Base-by-base conservation (phyloP, 2,329 filamentous ascomycete genomes). In the Ceratocystiopsis brevicomis region DNA sequence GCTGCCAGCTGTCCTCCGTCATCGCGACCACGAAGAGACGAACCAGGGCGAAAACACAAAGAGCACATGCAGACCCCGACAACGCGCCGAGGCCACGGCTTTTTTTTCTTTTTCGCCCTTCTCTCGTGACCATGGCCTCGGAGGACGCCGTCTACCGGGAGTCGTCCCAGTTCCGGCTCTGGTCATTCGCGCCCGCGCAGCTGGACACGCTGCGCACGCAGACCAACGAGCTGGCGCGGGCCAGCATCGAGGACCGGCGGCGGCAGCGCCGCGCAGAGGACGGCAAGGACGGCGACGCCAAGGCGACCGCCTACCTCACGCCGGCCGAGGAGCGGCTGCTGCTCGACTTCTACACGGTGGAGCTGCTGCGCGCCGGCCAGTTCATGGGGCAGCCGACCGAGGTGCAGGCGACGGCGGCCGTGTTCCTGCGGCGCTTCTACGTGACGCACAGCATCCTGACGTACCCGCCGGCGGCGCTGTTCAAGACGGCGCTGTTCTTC, bases 401-500 rank as follows among this genome's bases (percentile, higher is more conserved):
- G 45, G 68, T 69, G 46, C 64, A 68, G 45, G 77, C 81, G 21
- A 94, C 87, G 8, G 84, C 85, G 4, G 81, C 88, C 48, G 77
- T 92, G 55, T 95, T 92, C 58, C 71, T 98, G 47, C 81, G 84
- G 44, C 81, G 90, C 45, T 96, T 98, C 69, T 98, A 96, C 64
- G 72, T 94, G 35, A 88, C 82, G 55, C 94, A 96, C 62, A 92
- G 83, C 37, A 76, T 87, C 54, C 94, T 96, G 83, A 94, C 87
- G 30, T 96, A 98, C 57, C 83, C 88, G 48, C 88, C 87, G 0
- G 81, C 83, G 48, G 78, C 85, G 49, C 81, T 96, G 51, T 77
- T 93, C 57, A 84, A 87, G 56, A 90, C 86, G 30, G 84, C 82
- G 34, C 71, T 98, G 44, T 96, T 92, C 66, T 82, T 98, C 50